Evolutionary conservation across 768 basidiomycete genomes (phyloP).

Genomic region (Hirschioporus abietinus): DNA sequence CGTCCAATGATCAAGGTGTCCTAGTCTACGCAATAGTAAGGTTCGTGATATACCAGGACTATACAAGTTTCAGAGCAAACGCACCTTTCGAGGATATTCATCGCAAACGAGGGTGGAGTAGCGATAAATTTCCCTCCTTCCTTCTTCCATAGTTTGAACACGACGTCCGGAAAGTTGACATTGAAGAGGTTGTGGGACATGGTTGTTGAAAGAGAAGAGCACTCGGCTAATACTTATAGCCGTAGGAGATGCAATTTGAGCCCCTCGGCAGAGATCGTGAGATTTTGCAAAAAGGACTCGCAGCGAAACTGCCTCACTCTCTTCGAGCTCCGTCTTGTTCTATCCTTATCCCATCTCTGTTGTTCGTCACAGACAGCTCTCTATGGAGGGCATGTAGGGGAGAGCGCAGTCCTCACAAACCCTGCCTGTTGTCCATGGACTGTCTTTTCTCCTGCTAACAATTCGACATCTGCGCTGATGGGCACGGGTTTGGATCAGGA

Average conservation of each 20-base stretch:
- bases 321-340: no score
- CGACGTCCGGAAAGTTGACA: no score
- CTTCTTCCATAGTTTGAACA: no score
- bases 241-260: no score
- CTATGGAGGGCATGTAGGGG: conserved; percentile 15
- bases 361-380: not conserved
- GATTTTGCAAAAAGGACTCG: not conserved
- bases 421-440: conserved; percentile 13
- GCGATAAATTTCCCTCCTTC: no score
- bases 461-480: not conserved
- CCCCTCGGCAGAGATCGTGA: not conserved
- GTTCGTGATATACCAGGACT: not conserved
- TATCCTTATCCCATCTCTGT: no score
- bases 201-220: no score
- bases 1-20: not conserved
- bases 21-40: not conserved
- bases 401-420: conserved; percentile 32
- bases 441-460: no score
- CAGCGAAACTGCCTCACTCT: not conserved
- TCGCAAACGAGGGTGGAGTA: no score
- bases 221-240: no score
- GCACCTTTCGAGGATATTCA: not conserved
- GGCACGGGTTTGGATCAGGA: not conserved
- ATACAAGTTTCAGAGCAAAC: not conserved
- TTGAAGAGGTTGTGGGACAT: no score